A percentile compares a stretch with the other conserved stretches of the same genome.
These are phyloP conservation scores for Maudiozyma bulderi DNA, from an alignment of 805 yeast genomes.

Conservation along the genomic window DNA sequence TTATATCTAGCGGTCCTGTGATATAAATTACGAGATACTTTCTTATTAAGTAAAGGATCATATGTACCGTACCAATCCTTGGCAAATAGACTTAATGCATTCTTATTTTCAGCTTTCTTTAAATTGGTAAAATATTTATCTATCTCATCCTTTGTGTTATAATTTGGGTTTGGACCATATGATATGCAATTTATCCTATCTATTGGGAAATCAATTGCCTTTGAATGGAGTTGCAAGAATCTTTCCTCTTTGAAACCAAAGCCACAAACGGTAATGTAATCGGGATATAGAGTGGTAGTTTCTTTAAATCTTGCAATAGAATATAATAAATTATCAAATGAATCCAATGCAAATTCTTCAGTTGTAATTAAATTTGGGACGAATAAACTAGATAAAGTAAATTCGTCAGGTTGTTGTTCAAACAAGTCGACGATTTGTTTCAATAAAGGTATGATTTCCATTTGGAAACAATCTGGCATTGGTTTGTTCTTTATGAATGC, in stretches of 20 bases:
- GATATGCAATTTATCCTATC: conserved; percentile 42
- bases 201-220: conserved; percentile 37
- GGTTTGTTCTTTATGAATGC: neutral
- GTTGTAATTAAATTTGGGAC: conserved; percentile 28
- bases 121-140: conserved; percentile 39
- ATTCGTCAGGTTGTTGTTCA: neutral
- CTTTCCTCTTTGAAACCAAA: conserved; percentile 63
- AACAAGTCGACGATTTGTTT: no score
- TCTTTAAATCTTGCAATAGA: conserved; percentile 47
- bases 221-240: conserved; percentile 46
- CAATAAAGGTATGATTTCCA: no score
- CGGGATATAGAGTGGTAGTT: conserved; percentile 39
- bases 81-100: conserved; percentile 46
- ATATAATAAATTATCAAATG: conserved; percentile 66
- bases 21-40: conserved; percentile 48
- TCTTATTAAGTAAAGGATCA: conserved; percentile 39
- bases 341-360: conserved; percentile 72
- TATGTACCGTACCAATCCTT: conserved; percentile 51
- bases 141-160: conserved; percentile 17
- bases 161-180: conserved; percentile 43
- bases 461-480: no score
- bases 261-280: conserved; percentile 49
- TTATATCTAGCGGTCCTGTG: conserved; percentile 33
- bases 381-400: conserved; percentile 6
- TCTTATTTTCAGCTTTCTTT: conserved; percentile 37